Evolutionary conservation across 2,329 filamentous ascomycete species (phyloP).

Genomic region (Claviceps pusilla): DNA sequence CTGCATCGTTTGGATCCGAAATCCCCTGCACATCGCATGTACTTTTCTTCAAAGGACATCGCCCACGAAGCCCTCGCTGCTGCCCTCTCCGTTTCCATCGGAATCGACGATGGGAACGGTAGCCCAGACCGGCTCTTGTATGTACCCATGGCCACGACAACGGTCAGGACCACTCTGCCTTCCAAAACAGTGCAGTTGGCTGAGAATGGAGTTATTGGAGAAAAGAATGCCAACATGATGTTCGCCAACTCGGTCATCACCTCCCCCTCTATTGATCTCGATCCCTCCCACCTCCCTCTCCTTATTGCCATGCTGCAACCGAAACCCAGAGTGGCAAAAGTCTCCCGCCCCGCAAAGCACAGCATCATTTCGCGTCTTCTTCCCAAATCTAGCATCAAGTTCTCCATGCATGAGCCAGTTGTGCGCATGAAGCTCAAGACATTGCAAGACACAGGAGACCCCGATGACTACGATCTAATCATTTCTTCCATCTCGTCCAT

Average conservation of each 20-base stretch:
- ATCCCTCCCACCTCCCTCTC: constrained; percentile 80
- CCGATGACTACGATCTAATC: constrained; percentile 83
- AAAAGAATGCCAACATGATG: constrained; percentile 88
- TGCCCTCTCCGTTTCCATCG: constrained; percentile 81
- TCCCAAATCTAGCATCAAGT: constrained; percentile 85
- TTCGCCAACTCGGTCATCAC: constrained; percentile 95
- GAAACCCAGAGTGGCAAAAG: constrained; percentile 22
- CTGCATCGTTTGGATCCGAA: constrained; percentile 81
- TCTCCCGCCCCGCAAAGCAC: constrained; percentile 36
- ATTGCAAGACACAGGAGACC: constrained; percentile 46
- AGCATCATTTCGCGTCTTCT: constrained; percentile 76
- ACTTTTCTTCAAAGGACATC: constrained; percentile 83
- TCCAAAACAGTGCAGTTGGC: constrained; percentile 82
- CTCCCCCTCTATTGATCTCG: constrained; percentile 83
- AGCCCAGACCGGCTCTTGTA: constrained; percentile 80
- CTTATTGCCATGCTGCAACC: constrained; percentile 60
- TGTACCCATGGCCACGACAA: constrained; percentile 94
- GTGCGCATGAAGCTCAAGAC: constrained; percentile 77
- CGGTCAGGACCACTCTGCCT: constrained; percentile 79
- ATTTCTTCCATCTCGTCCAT: constrained; percentile 92
- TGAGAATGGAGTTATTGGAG: constrained; percentile 54
- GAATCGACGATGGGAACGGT: constrained; percentile 76
- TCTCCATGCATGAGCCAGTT: constrained; percentile 93
- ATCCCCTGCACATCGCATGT: constrained; percentile 93
- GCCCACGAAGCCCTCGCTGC: constrained; percentile 89